These are phyloP conservation scores for Trichoderma orchidacearum DNA, from an alignment of 495 filamentous ascomycete species.

Conservation along the genomic window DNA sequence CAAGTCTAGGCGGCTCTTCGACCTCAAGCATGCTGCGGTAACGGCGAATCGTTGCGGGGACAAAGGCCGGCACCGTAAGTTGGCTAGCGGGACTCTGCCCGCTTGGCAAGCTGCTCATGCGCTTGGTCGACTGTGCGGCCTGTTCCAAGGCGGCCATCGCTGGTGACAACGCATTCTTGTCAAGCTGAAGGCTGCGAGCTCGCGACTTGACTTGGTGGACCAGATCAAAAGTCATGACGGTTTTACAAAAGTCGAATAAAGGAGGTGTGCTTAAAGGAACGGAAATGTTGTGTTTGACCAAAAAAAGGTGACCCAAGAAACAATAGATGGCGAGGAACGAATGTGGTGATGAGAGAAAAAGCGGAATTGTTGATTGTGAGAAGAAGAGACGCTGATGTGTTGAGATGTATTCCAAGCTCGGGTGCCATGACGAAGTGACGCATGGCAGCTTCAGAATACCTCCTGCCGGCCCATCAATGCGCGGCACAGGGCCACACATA, in stretches of 20 bases:
- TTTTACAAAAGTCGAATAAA: constrained; percentile 13
- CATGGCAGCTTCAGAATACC: constrained; percentile 2
- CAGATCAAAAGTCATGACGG: constrained; percentile 25
- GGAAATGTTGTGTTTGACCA: constrained; percentile 16
- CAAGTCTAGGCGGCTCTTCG: constrained; percentile 29
- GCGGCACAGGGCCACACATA: constrained; percentile 13
- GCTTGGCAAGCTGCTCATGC: constrained; percentile 24
- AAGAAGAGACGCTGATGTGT: constrained; percentile 8
- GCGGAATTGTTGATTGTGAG: constrained; percentile 10
- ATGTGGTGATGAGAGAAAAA: constrained; percentile 2
- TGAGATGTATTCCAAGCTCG: neutral
- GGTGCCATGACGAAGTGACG: constrained; percentile 7
- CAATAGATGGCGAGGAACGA: constrained; percentile 12
- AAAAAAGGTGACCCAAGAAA: constrained; percentile 22
- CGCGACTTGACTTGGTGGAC: constrained; percentile 25
- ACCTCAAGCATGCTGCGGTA: constrained; percentile 37
- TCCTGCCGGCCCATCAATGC: constrained; percentile 15
- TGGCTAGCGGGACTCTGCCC: neutral
- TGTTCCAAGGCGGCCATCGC: neutral
- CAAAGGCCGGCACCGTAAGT: neutral
- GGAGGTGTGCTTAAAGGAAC: constrained; percentile 21
- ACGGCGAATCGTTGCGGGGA: constrained; percentile 14
- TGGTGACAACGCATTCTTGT: constrained; percentile 14
- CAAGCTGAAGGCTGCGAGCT: constrained; percentile 32
- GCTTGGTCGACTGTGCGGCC: constrained; percentile 7